Conservation (phyloP, 1,284 basidiomycete species). For the Earliella scabrosa region DNA sequence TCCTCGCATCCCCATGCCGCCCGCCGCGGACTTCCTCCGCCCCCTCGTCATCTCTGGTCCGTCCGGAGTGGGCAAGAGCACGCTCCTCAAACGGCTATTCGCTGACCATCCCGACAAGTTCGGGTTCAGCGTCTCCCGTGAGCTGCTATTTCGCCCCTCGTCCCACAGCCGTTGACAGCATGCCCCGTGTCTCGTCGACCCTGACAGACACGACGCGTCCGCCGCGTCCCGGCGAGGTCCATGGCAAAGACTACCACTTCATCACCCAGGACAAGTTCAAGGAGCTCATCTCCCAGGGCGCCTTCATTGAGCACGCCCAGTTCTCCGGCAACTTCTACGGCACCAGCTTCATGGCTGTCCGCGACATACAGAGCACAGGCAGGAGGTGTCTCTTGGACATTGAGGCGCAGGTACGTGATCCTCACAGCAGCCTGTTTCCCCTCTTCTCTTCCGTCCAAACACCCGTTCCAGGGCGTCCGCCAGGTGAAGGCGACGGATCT, state of each 20-base stretch:
- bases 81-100: slow-evolving; percentile 87
- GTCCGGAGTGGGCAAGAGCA: slow-evolving; percentile 95
- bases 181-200: slow-evolving; percentile 17
- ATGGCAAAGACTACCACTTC: slow-evolving; percentile 86
- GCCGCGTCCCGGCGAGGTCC: slow-evolving; percentile 82
- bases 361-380: slow-evolving; percentile 60
- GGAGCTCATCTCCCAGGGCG: slow-evolving; percentile 39
- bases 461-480: slow-evolving; percentile 74
- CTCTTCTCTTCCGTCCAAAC: slow-evolving; percentile 21
- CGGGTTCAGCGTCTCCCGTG: slow-evolving; percentile 95
- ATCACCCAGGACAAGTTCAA: slow-evolving; percentile 62
- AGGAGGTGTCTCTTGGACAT: slow-evolving; percentile 94
- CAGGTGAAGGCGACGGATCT: slow-evolving; percentile 77
- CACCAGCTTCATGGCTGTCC: slow-evolving; percentile 78
- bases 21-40: slow-evolving; percentile 41
- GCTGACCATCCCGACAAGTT: slow-evolving; percentile 84
- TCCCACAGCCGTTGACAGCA: slow-evolving; percentile 16
- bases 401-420: slow-evolving; percentile 83
- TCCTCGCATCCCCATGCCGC: slow-evolving; percentile 27
- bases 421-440: not conserved
- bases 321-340: slow-evolving; percentile 96
- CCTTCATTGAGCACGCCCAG: slow-evolving; percentile 80
- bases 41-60: slow-evolving; percentile 84
- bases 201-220: slow-evolving; percentile 86
- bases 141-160: slow-evolving; percentile 34